Conservation (phyloP, 1,284 basidiomycete species). For the Veloporphyrellus conicus region DNA sequence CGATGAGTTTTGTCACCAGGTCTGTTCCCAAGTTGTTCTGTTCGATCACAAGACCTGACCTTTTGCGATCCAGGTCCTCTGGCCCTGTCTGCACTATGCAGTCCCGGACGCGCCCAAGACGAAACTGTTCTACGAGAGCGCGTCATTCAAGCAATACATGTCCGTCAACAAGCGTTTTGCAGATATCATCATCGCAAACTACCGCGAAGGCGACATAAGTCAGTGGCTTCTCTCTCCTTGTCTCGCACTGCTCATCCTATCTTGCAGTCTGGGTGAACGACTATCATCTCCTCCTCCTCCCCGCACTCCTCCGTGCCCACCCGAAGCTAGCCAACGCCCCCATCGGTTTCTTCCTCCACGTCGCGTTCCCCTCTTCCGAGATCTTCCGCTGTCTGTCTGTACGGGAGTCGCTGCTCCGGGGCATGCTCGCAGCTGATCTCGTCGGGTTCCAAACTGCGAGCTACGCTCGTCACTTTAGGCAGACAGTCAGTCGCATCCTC, state of each 20-base stretch:
- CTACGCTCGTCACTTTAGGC: conserved; percentile 73
- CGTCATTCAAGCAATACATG: conserved; percentile 73
- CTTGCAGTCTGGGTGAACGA: conserved; percentile 71
- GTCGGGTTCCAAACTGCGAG: conserved; percentile 85
- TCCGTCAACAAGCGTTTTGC: conserved; percentile 84
- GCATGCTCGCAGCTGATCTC: conserved; percentile 70
- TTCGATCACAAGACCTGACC: background rate
- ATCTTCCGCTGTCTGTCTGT: conserved; percentile 81
- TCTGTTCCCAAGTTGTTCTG: background rate
- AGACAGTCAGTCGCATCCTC: conserved; percentile 80
- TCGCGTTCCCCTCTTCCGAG: conserved; percentile 84
- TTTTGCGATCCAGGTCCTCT: conserved; percentile 55
- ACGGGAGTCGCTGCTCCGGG: conserved; percentile 61
- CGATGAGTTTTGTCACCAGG: conserved; percentile 37
- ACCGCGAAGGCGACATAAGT: conserved; percentile 79
- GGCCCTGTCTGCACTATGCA: conserved; percentile 80
- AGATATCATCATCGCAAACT: conserved; percentile 67
- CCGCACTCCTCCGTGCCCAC: conserved; percentile 57
- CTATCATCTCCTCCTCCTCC: conserved; percentile 84
- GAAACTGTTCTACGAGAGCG: conserved; percentile 60
- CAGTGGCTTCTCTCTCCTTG: background rate
- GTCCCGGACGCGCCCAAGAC: conserved; percentile 52
- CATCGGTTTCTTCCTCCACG: conserved; percentile 87
- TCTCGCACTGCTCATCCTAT: background rate
- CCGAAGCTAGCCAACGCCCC: conserved; percentile 55